These are phyloP conservation scores for Pulchroboletus neoregius DNA, from an alignment of 1,284 basidiomycete genomes.

Conservation along the genomic window DNA sequence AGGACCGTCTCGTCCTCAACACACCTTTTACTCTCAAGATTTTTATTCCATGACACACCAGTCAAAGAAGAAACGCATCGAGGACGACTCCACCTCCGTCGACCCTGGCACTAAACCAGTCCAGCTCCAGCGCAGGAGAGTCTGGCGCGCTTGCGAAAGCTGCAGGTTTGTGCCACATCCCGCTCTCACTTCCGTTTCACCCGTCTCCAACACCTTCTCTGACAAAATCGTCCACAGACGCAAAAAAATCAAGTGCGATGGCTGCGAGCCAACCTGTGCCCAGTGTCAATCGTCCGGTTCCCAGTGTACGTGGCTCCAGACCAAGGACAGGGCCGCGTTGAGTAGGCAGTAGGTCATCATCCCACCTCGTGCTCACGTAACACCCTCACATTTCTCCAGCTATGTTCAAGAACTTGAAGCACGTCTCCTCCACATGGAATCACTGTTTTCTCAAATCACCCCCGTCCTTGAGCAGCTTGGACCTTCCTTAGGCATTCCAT, in stretches of 20 bases:
- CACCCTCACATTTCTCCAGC: constrained; percentile 38
- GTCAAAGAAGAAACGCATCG: constrained; percentile 67
- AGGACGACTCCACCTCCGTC: constrained; percentile 47
- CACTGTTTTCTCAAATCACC: constrained; percentile 70
- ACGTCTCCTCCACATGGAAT: constrained; percentile 79
- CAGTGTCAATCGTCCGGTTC: constrained; percentile 71
- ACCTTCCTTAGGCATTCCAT: constrained; percentile 41
- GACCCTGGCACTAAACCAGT: constrained; percentile 66
- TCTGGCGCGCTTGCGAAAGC: constrained; percentile 81
- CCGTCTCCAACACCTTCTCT: constrained; percentile 15
- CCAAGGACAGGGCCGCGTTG: constrained; percentile 79
- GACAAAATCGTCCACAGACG: constrained; percentile 45
- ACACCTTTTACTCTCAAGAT: constrained; percentile 47
- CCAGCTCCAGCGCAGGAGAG: constrained; percentile 68
- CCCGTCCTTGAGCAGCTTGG: constrained; percentile 71
- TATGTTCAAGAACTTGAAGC: constrained; percentile 87
- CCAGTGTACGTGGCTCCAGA: constrained; percentile 81
- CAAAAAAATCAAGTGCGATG: constrained; percentile 89
- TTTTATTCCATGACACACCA: constrained; percentile 50
- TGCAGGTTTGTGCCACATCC: constrained; percentile 58
- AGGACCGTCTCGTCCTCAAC: constrained; percentile 28
- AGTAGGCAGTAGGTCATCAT: constrained; percentile 69
- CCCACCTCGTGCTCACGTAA: constrained; percentile 12
- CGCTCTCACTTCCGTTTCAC: constrained; percentile 13
- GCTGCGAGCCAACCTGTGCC: constrained; percentile 76